phyloP scores from a whole-genome alignment of 495 filamentous ascomycete genomes.

The Hypoxylon fragiforme region DNA sequence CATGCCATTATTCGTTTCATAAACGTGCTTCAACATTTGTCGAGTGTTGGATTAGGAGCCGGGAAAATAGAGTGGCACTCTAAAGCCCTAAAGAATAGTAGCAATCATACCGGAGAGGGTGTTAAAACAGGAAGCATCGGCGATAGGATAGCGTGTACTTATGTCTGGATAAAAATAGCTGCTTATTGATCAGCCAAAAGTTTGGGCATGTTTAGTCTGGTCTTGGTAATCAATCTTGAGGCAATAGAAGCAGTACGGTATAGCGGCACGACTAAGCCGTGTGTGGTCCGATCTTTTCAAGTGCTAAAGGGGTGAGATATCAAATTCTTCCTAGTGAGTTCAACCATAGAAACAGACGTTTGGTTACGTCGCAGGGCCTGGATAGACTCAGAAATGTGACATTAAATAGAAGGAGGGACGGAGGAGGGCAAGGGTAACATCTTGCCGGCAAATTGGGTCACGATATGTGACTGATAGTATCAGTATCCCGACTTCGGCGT shows the following conservation, averaged over 20 bases:
- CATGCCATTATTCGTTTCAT: neutral
- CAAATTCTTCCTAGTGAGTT: neutral
- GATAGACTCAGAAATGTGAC: conserved; percentile 16
- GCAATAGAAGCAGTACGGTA: conserved; percentile 17
- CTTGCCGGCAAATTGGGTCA: conserved; percentile 26
- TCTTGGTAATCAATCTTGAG: too few species aligned
- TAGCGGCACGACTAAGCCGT: conserved; percentile 21
- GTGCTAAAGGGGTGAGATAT: neutral
- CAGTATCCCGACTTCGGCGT: conserved; percentile 27
- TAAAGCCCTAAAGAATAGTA: neutral
- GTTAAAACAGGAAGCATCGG: conserved; percentile 13
- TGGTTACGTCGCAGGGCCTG: conserved; percentile 5
- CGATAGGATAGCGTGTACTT: conserved; percentile 8
- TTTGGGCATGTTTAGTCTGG: neutral
- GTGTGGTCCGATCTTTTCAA: conserved; percentile 4
- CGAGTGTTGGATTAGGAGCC: neutral
- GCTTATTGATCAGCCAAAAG: neutral
- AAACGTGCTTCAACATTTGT: neutral
- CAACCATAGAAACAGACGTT: neutral
- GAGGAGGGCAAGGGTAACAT: conserved; percentile 10
- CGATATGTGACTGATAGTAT: conserved; percentile 1
- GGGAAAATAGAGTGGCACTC: conserved; percentile 10
- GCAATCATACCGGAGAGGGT: neutral
- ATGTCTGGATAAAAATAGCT: too few species aligned
- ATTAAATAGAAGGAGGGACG: neutral